A percentile compares a stretch with the other conserved stretches of the same genome.
Evolutionary conservation across 169 alveolate species (phyloP).

Genomic region (Cytauxzoon felis): DNA sequence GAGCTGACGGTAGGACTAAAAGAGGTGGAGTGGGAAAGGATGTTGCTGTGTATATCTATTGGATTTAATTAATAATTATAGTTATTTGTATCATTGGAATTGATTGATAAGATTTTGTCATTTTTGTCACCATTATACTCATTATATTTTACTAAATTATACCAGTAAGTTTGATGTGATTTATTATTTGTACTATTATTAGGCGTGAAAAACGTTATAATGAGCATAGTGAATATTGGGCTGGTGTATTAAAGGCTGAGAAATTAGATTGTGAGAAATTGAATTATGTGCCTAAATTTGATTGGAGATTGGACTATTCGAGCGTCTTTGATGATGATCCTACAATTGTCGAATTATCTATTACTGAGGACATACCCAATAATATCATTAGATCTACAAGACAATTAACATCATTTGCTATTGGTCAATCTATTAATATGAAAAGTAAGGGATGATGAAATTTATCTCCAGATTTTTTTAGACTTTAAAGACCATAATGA

Average conservation of each 20-base stretch:
- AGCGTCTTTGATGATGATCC: slow-evolving; percentile 25
- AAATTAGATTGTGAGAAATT: slow-evolving; percentile 42
- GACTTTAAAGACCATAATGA: not conserved
- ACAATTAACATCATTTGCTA: slow-evolving; percentile 9
- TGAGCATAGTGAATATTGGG: slow-evolving; percentile 62
- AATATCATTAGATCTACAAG: slow-evolving; percentile 13
- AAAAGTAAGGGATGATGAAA: not conserved
- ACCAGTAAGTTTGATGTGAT: slow-evolving; percentile 11
- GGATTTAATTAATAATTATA: slow-evolving; percentile 7
- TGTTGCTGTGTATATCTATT: too few relatives aligned
- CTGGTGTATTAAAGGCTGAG: slow-evolving; percentile 54
- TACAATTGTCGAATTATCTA: not conserved
- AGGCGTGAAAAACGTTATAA: slow-evolving; percentile 26
- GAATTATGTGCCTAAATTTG: slow-evolving; percentile 7
- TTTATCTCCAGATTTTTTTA: not conserved
- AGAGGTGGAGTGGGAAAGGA: too few relatives aligned
- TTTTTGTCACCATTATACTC: slow-evolving; percentile 40
- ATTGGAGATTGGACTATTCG: slow-evolving; percentile 17
- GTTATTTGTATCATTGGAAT: slow-evolving; percentile 36
- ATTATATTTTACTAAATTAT: slow-evolving; percentile 18
- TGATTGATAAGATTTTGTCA: slow-evolving; percentile 30
- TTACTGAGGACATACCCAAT: slow-evolving; percentile 7
- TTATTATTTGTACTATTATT: not conserved
- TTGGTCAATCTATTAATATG: not conserved
- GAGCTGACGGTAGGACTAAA: not conserved